Conservation (phyloP, 208 protist species). For the Blechomonas ayalai region DNA sequence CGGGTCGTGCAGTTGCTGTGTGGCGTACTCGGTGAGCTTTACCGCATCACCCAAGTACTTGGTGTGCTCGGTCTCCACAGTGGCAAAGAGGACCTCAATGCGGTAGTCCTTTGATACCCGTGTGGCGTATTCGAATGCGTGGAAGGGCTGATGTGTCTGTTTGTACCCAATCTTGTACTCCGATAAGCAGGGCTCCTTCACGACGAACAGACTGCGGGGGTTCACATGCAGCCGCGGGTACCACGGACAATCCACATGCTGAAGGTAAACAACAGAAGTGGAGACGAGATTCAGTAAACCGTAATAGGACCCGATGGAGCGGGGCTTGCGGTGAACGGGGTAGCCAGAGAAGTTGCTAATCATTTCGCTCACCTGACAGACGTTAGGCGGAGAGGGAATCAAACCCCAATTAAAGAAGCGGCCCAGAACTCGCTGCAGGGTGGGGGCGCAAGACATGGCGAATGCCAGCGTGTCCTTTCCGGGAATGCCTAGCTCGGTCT, state of each 20-base stretch:
- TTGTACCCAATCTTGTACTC: conserved; percentile 87
- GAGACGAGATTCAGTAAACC: conserved; percentile 85
- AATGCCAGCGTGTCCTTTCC: conserved; percentile 83
- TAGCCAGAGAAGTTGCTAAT: conserved; percentile 86
- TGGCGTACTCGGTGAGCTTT: conserved; percentile 73
- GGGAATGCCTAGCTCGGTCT: conserved; percentile 68
- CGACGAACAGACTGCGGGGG: conserved; percentile 77
- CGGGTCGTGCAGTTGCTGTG: neutral
- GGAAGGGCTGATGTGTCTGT: conserved; percentile 76
- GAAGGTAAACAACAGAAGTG: conserved; percentile 70
- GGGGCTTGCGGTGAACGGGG: conserved; percentile 76
- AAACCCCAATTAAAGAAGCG: conserved; percentile 78
- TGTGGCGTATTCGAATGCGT: conserved; percentile 82
- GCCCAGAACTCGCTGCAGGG: conserved; percentile 59
- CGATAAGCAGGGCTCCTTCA: conserved; percentile 68
- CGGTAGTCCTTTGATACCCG: conserved; percentile 88
- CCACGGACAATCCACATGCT: conserved; percentile 79
- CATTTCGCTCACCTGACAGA: conserved; percentile 88
- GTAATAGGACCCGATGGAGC: conserved; percentile 73
- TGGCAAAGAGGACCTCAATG: conserved; percentile 86
- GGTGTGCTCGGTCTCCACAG: conserved; percentile 65
- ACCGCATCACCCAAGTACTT: conserved; percentile 54
- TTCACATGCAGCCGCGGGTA: conserved; percentile 73
- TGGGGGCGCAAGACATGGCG: conserved; percentile 44
- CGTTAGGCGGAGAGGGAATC: conserved; percentile 77